Evolutionary conservation across 208 protist genomes (phyloP), one percentile per base, ranked within the genome.

Genomic region (Herpetomonas samuelpessoai): DNA sequence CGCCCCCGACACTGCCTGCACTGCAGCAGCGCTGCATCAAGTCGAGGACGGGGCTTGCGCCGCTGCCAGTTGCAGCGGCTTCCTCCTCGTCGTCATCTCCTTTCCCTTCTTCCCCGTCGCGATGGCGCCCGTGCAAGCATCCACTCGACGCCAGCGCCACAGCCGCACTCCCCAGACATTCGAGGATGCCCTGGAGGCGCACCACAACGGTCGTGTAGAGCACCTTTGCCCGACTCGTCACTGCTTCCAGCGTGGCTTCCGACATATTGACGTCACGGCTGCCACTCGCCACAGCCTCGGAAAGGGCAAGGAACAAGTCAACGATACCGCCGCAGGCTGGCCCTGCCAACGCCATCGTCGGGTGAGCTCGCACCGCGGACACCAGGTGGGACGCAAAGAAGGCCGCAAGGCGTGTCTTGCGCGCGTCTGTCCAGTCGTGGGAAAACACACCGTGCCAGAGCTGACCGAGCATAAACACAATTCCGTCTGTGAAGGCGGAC

Each of bases 361-460:
- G 78, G 55, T 88, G 74, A 1, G 80, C 78, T 21, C 79, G 74
- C 31, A 81, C 74, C 2, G 78, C 63, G 3, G 80, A 69, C 28
- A 81, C 75, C 10, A 86, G 41, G 57, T 92, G 81, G 14, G 85
- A 92, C 3, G 85, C 85, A 31, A 88, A 81, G 67, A 92, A 88
- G 1, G 85, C 57, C 31, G 81, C 64, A 0, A 92, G 61, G 16
- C 76, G 78, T 31, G 71, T 71, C 49, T 72, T 65, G 65, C 66
- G 78, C 16, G 58, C 65, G 60, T 88, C 79, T 3, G 62, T 81
- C 85, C 85, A 92, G 54, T 92, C 79, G 62, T 92, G 85, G 26
- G 85, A 79, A 46, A 88, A 65, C n/a, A 88, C 62, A 19, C 74
- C 73, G 35, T 69, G 68, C 25, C 63, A 67, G 22, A 92, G 68